These are phyloP conservation scores for Leccinum pachyderme DNA, from an alignment of 1,284 basidiomycete species.

Conservation along the genomic window DNA sequence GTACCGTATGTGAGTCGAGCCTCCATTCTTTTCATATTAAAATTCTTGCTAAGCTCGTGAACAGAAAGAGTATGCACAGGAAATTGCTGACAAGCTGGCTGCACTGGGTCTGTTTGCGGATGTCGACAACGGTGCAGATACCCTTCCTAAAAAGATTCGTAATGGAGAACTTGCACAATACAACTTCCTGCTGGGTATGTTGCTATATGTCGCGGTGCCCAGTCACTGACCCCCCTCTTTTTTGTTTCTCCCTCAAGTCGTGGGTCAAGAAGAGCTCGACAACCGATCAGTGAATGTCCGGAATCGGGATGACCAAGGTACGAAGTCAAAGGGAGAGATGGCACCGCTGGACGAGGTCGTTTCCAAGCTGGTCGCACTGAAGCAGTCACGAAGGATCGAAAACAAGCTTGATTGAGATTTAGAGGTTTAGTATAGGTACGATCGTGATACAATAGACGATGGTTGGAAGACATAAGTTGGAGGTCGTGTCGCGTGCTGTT, in stretches of 20 bases:
- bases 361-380: conserved; percentile 64
- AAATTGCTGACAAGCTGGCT: conserved; percentile 71
- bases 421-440: conserved; percentile 14
- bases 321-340: conserved; percentile 70
- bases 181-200: conserved; percentile 93
- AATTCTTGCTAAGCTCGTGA: conserved; percentile 9
- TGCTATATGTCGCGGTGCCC: background rate
- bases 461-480: background rate
- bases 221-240: background rate
- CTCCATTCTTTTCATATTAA: background rate
- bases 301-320: conserved; percentile 90
- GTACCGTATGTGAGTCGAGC: conserved; percentile 69
- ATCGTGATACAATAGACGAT: background rate
- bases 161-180: conserved; percentile 93
- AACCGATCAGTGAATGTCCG: conserved; percentile 89
- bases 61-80: conserved; percentile 88
- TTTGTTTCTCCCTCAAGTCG: conserved; percentile 55
- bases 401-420: conserved; percentile 46
- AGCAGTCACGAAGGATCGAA: conserved; percentile 57
- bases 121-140: conserved; percentile 90
- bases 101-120: conserved; percentile 83
- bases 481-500: background rate
- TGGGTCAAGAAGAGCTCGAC: conserved; percentile 91
- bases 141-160: conserved; percentile 94
- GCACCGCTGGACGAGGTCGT: conserved; percentile 66